These are phyloP conservation scores for Ophiostoma himal-ulmi DNA, from an alignment of 2,329 filamentous ascomycete genomes.

Conservation along the genomic window DNA sequence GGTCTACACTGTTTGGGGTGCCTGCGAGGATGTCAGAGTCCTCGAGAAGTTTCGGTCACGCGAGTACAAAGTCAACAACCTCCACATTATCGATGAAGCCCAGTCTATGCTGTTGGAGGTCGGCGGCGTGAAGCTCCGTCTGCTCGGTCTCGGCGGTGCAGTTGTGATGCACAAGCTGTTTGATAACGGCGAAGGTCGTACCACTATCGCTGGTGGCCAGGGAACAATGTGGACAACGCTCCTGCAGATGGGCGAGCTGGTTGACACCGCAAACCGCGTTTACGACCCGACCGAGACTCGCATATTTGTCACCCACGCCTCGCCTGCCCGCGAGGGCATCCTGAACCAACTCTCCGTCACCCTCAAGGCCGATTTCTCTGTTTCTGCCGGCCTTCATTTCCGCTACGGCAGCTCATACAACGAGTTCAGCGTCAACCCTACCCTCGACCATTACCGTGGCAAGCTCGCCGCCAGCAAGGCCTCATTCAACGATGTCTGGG, in stretches of 20 bases:
- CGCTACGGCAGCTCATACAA: conserved; percentile 99
- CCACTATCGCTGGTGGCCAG: conserved; percentile 95
- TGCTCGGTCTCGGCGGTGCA: conserved; percentile 88
- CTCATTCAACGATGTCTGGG: conserved; percentile 99
- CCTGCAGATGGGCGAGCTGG: conserved; percentile 94
- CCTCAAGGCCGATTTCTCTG: conserved; percentile 95
- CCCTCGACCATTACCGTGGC: conserved; percentile 94
- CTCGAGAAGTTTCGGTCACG: conserved; percentile 95
- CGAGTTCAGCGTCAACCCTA: conserved; percentile 98
- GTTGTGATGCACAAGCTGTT: conserved; percentile 99
- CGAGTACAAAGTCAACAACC: conserved; percentile 95
- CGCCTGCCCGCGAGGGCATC: conserved; percentile 90
- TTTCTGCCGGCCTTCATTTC: conserved; percentile 96
- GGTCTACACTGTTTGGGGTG: conserved; percentile 98
- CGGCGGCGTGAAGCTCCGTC: conserved; percentile 89
- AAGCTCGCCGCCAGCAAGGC: conserved; percentile 97
- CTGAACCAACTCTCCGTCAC: conserved; percentile 96
- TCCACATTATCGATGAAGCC: conserved; percentile 97
- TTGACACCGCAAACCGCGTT: conserved; percentile 95
- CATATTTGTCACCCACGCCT: conserved; percentile 94
- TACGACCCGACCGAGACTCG: conserved; percentile 98
- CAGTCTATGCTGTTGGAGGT: conserved; percentile 92
- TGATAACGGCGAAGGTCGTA: conserved; percentile 95
- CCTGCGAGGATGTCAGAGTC: conserved; percentile 95
- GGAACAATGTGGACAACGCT: conserved; percentile 99